Conservation (phyloP, 495 filamentous ascomycete species). For the Penicillium waksmanii region DNA sequence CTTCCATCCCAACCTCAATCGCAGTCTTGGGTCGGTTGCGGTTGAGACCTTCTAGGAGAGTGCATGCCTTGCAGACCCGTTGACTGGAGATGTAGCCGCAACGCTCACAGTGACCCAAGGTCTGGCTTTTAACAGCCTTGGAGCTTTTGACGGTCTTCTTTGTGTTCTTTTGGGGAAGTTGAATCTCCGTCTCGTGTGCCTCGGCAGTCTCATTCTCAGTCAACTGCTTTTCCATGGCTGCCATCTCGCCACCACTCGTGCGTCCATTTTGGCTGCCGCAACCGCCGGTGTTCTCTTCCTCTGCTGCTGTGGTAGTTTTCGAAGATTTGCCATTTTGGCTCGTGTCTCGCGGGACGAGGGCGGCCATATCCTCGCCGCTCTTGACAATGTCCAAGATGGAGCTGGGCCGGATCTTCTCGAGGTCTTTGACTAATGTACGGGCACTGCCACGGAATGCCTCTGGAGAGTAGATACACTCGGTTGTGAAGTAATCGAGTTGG, state of each 20-base stretch:
- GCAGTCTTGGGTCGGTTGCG: conserved; percentile 82
- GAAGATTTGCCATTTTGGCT: conserved; percentile 32
- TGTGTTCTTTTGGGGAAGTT: conserved; percentile 37
- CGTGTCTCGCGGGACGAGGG: conserved; percentile 69
- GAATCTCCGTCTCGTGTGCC: conserved; percentile 73
- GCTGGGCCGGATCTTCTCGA: conserved; percentile 90
- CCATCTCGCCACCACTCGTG: conserved; percentile 81
- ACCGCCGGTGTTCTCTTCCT: conserved; percentile 61
- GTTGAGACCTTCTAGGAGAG: conserved; percentile 86
- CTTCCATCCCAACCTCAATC: conserved; percentile 62
- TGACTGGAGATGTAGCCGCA: conserved; percentile 98
- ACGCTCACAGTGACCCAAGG: conserved; percentile 78
- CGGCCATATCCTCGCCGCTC: conserved; percentile 95
- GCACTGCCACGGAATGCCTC: conserved; percentile 97
- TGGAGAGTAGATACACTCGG: conserved; percentile 97
- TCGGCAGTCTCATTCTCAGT: conserved; percentile 66
- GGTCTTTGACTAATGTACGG: conserved; percentile 86
- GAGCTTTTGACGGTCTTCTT: conserved; percentile 24
- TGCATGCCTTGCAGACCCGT: conserved; percentile 92
- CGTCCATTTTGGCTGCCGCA: conserved; percentile 78
- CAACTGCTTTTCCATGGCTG: conserved; percentile 83
- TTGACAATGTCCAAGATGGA: conserved; percentile 93
- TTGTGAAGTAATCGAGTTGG: conserved; percentile 95
- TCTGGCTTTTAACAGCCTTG: conserved; percentile 61
- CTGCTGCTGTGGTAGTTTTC: conserved; percentile 52